Conservation (phyloP, 225 moss, liverwort and hornwort genomes). For the Lunularia cruciata region DNA sequence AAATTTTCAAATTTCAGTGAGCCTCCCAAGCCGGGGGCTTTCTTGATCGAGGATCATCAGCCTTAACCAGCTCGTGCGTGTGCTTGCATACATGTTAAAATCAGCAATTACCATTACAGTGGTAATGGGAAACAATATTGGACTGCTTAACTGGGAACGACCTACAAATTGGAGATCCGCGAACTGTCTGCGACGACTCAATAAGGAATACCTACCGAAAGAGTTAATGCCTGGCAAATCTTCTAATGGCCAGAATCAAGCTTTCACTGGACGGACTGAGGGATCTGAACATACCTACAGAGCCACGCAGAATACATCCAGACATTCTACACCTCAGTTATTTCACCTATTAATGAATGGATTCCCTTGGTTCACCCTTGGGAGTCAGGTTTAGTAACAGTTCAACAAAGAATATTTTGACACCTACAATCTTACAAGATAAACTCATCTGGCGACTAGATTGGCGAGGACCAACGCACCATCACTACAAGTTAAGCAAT, state of each 20-base stretch:
- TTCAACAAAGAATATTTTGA: slow-evolving; percentile 41
- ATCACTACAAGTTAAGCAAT: not conserved
- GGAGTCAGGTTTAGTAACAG: slow-evolving; percentile 20
- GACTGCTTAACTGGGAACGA: slow-evolving; percentile 4
- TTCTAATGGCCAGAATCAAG: slow-evolving; percentile 3
- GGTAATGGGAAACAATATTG: slow-evolving; percentile 34
- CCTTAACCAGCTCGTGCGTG: slow-evolving; percentile 33
- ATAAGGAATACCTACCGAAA: slow-evolving; percentile 10
- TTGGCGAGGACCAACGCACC: not conserved
- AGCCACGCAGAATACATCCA: slow-evolving; percentile 11
- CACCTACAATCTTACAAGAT: slow-evolving; percentile 28
- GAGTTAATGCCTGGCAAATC: not conserved
- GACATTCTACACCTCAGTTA: slow-evolving; percentile 18
- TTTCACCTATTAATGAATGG: slow-evolving; percentile 28
- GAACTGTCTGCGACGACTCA: slow-evolving; percentile 25
- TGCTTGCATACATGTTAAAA: slow-evolving; percentile 22
- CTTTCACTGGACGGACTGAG: slow-evolving; percentile 6
- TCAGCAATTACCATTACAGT: slow-evolving; percentile 23
- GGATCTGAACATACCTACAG: slow-evolving; percentile 15
- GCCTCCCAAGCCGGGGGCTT: not conserved
- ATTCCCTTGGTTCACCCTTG: slow-evolving; percentile 27
- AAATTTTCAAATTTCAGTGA: not conserved
- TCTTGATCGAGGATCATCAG: slow-evolving; percentile 10
- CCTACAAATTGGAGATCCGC: slow-evolving; percentile 6
- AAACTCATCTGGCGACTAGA: slow-evolving; percentile 20